A percentile compares a stretch with the other conserved stretches of the same genome.
Evolutionary conservation across 306 rosid species (phyloP).

Genomic region (Cicer cuneatum): DNA sequence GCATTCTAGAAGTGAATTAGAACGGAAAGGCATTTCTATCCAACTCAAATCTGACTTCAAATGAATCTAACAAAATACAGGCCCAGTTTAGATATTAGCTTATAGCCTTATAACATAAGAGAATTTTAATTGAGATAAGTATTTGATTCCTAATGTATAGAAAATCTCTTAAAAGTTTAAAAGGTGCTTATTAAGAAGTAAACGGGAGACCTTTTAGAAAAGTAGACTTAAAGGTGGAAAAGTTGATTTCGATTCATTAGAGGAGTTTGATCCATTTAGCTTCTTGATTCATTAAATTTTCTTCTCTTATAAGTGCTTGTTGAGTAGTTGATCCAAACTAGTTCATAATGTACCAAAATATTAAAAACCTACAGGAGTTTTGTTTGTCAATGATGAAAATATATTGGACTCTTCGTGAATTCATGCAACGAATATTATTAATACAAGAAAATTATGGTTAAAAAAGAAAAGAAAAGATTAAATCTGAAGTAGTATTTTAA

Average conservation of each 20-base stretch:
- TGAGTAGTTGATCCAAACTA: neutral
- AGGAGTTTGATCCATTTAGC: neutral
- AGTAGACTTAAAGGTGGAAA: neutral
- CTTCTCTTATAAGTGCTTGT: neutral
- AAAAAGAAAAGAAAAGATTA: constrained; percentile 2
- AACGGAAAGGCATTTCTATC: constrained; percentile 23
- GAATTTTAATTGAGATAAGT: neutral
- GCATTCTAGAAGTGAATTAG: constrained; percentile 13
- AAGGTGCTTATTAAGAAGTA: constrained; percentile 11
- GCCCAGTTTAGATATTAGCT: neutral
- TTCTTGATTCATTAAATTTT: constrained; percentile 1
- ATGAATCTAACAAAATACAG: constrained; percentile 18
- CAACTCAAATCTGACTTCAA: constrained; percentile 11
- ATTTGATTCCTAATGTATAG: neutral
- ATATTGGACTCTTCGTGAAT: constrained; percentile 18
- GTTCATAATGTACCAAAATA: constrained; percentile 10
- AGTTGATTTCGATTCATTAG: neutral
- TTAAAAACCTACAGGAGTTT: constrained; percentile 7
- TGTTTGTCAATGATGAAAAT: constrained; percentile 14
- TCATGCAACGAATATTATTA: constrained; percentile 10
- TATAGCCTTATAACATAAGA: neutral
- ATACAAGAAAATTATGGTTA: neutral
- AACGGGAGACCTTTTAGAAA: neutral
- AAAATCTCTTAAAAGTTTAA: constrained; percentile 5
- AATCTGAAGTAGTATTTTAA: constrained; percentile 13